Conservation (phyloP, 495 filamentous ascomycete species). For the Hyaloscypha variabilis region DNA sequence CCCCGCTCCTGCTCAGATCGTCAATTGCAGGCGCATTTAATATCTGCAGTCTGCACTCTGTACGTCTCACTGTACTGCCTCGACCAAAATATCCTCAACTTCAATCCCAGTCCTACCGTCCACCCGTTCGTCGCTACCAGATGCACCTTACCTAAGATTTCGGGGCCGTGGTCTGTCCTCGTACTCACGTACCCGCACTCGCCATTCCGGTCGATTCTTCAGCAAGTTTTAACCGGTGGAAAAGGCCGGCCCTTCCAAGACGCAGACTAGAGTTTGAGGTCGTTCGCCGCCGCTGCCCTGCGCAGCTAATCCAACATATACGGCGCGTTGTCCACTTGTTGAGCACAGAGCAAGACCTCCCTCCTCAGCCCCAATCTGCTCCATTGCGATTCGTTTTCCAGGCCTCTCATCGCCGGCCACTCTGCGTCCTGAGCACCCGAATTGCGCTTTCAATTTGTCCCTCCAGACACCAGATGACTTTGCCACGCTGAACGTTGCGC, state of each 20-base stretch:
- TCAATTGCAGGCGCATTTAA: not conserved
- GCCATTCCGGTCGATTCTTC: not conserved
- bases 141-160: conserved; percentile 7
- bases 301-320: not conserved
- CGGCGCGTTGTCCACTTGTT: conserved; percentile 1
- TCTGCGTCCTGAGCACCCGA: not conserved
- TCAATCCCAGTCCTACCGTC: not conserved
- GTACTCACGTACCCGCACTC: not conserved
- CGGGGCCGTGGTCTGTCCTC: not conserved
- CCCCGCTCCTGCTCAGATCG: not conserved
- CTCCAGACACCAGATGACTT: not conserved
- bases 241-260: not conserved
- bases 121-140: not conserved
- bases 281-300: not conserved
- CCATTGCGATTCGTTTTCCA: not conserved
- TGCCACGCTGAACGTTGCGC: conserved; percentile 16
- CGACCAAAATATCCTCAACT: conserved; percentile 3
- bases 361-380: not conserved
- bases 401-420: conserved; percentile 2
- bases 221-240: not conserved
- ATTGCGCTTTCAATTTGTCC: not conserved
- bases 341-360: not conserved
- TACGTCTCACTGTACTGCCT: not conserved
- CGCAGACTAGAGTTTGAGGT: not conserved
- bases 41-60: not conserved